Conservation (phyloP, 345 rosid genomes). For the Rhodamnia argentea region DNA sequence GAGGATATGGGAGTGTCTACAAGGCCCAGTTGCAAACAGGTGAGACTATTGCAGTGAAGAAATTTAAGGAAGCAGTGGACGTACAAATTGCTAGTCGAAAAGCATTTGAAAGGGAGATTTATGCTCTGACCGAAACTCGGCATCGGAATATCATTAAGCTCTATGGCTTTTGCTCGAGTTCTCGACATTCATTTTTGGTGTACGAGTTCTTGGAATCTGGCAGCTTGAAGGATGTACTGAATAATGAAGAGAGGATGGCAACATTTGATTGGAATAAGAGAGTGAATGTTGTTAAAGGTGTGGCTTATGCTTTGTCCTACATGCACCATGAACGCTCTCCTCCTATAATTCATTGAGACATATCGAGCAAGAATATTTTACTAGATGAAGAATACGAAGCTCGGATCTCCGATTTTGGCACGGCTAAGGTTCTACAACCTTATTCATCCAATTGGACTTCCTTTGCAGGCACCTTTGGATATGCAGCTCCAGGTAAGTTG, state of each 20-base stretch:
- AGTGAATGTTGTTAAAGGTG: not conserved
- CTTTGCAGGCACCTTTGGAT: not conserved
- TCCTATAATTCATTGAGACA: not conserved
- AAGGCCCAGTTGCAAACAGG: not conserved
- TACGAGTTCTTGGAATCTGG: not conserved
- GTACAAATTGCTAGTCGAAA: not conserved
- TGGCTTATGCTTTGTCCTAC: not conserved
- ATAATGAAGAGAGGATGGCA: not conserved
- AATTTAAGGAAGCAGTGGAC: not conserved
- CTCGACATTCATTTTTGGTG: not conserved
- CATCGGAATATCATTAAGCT: not conserved
- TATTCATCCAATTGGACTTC: not conserved
- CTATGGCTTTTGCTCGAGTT: not conserved
- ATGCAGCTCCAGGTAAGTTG: not conserved
- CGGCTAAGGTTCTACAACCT: not conserved
- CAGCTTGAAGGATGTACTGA: not conserved
- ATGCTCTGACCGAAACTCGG: not conserved
- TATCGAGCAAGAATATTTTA: not conserved
- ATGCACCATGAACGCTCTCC: not conserved
- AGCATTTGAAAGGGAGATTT: not conserved
- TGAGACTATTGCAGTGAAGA: not conserved
- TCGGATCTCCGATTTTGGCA: not conserved
- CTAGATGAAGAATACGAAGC: not conserved
- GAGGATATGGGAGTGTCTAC: constrained; percentile 11
- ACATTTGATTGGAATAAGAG: constrained; percentile 11